Percentiles rank a stretch among this genome's conserved stretches.
Conservation (phyloP, 768 basidiomycete species). For the Boletellus sp. region DNA sequence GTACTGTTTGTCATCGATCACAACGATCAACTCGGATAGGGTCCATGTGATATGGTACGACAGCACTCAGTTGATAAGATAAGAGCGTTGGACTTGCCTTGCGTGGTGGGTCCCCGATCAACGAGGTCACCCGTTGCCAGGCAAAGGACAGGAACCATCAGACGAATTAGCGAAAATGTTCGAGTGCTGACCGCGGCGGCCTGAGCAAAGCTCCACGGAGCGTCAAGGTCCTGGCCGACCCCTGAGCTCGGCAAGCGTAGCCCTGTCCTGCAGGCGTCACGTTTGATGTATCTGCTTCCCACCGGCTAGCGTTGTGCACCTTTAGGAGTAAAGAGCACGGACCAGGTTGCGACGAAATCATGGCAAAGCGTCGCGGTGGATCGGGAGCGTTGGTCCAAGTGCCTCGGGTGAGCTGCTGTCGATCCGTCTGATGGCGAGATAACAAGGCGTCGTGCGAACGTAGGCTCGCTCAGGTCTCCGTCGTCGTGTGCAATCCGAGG, state of each 20-base stretch:
- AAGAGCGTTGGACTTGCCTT: not conserved
- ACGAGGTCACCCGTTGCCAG: not conserved
- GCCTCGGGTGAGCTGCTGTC: not conserved
- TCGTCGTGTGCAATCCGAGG: no score
- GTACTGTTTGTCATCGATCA: not conserved
- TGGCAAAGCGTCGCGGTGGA: no score
- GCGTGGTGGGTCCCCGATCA: not conserved
- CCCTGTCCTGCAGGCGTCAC: slow-evolving; percentile 1
- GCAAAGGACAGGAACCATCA: not conserved
- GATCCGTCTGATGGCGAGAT: no score
- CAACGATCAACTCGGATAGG: not conserved
- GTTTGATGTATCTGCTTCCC: slow-evolving; percentile 1
- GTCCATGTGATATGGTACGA: no score
- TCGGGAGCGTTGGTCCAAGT: no score
- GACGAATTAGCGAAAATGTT: not conserved
- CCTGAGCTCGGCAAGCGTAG: not conserved
- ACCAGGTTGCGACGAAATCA: no score
- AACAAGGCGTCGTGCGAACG: no score
- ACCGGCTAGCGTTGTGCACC: slow-evolving; percentile 4
- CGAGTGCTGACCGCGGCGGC: not conserved
- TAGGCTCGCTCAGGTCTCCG: no score
- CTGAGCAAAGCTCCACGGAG: not conserved
- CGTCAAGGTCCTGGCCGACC: not conserved
- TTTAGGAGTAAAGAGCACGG: not conserved
- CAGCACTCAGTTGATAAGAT: not conserved